Percentiles rank a stretch among this genome's conserved stretches.
phyloP scores from a whole-genome alignment of 208 protist species.

The Leishmania gerbilli region DNA sequence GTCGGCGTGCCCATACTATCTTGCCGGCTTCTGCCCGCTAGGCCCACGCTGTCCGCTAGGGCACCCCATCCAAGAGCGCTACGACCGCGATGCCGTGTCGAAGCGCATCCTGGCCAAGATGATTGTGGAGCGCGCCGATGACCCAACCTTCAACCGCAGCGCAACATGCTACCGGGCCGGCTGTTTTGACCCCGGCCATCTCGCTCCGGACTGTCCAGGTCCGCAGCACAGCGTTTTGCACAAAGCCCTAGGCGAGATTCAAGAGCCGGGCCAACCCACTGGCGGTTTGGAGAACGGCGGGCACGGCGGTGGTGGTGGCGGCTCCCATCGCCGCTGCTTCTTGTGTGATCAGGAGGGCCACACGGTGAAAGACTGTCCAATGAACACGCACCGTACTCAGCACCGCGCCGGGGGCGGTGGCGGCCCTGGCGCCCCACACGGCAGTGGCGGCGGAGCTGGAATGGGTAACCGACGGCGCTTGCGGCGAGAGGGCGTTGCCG shows the following conservation, averaged over 20 bases:
- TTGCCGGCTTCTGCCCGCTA: slow-evolving; percentile 95
- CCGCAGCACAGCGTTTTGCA: slow-evolving; percentile 68
- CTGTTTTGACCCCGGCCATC: slow-evolving; percentile 89
- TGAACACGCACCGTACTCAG: slow-evolving; percentile 45
- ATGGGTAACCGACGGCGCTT: slow-evolving; percentile 20
- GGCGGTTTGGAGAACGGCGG: slow-evolving; percentile 49
- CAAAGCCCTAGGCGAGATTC: slow-evolving; percentile 56
- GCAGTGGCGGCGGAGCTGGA: slow-evolving; percentile 9
- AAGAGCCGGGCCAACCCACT: slow-evolving; percentile 72
- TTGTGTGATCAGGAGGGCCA: slow-evolving; percentile 85
- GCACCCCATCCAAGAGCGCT: slow-evolving; percentile 89
- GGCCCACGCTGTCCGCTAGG: slow-evolving; percentile 93
- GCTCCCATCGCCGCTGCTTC: slow-evolving; percentile 62
- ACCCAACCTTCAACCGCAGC: slow-evolving; percentile 75
- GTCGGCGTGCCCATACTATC: slow-evolving; percentile 90
- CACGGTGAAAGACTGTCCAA: slow-evolving; percentile 71
- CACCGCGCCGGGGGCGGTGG: slow-evolving; percentile 31
- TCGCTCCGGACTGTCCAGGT: slow-evolving; percentile 81
- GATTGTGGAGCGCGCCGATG: slow-evolving; percentile 66
- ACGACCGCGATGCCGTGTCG: slow-evolving; percentile 76
- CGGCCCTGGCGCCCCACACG: slow-evolving; percentile 9
- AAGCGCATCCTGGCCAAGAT: slow-evolving; percentile 67
- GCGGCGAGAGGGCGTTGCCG: slow-evolving; percentile 18
- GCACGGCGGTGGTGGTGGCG: slow-evolving; percentile 26
- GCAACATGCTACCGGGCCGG: slow-evolving; percentile 74